Percentiles rank a stretch among this genome's conserved stretches.
These are phyloP conservation scores for Backusella parvicylindrica DNA, from an alignment of 192 early-diverging fungal species.

Conservation along the genomic window DNA sequence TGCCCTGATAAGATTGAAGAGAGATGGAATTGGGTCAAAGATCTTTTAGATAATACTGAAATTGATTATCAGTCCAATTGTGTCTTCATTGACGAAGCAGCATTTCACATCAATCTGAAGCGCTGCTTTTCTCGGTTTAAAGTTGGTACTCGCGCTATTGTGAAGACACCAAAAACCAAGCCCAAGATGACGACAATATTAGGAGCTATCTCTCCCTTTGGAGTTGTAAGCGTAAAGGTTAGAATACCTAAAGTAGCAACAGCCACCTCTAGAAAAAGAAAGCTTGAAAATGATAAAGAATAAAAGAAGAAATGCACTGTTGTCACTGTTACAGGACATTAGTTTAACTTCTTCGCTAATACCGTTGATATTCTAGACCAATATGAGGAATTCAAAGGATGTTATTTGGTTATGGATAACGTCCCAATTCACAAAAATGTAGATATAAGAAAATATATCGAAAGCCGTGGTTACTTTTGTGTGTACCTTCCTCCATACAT, in stretches of 20 bases:
- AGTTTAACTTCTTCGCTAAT: neutral
- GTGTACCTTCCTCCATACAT: slow-evolving; percentile 15
- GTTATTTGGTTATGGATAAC: slow-evolving; percentile 29
- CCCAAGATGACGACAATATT: slow-evolving; percentile 6
- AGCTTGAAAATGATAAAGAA: neutral
- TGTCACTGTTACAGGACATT: slow-evolving; percentile 5
- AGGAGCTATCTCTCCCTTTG: slow-evolving; percentile 2
- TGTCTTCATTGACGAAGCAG: slow-evolving; percentile 18
- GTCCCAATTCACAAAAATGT: slow-evolving; percentile 12
- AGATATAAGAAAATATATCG: neutral
- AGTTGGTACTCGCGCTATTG: neutral
- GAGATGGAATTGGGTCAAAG: neutral
- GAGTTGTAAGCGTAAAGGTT: neutral
- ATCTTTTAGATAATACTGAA: neutral
- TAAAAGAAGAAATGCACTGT: neutral
- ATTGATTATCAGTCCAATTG: slow-evolving; percentile 13
- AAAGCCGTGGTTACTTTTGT: neutral
- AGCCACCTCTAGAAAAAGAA: slow-evolving; percentile 3
- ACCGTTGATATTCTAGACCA: slow-evolving; percentile 2
- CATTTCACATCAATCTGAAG: slow-evolving; percentile 14
- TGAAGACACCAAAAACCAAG: slow-evolving; percentile 3
- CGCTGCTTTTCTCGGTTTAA: neutral
- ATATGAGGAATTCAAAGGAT: slow-evolving; percentile 12
- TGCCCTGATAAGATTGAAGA: slow-evolving; percentile 7
- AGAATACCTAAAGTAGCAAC: neutral